Evolutionary conservation across 768 basidiomycete genomes (phyloP).

Genomic region (Boletellus emodensis): DNA sequence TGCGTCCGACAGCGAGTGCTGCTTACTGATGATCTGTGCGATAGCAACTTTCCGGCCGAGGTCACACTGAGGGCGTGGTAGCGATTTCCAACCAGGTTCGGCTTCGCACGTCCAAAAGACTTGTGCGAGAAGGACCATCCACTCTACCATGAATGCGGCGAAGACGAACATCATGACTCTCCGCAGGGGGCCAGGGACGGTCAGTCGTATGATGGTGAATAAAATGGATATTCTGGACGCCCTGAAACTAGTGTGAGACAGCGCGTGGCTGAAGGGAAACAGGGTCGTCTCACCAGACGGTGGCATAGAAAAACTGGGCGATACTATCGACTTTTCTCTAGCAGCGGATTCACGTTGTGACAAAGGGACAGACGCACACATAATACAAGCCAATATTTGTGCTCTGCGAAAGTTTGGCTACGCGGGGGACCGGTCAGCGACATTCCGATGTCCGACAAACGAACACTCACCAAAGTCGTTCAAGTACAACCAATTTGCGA

Average conservation of each 20-base stretch:
- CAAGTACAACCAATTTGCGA: slow-evolving; percentile 1
- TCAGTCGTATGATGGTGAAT: slow-evolving; percentile 3
- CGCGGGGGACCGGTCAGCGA: background rate
- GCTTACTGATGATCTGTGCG: slow-evolving; percentile 2
- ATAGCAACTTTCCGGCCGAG: background rate
- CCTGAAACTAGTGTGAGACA: background rate
- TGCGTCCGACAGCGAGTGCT: no score
- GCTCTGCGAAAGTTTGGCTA: background rate
- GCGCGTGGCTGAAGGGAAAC: background rate
- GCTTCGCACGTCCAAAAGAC: slow-evolving; percentile 5
- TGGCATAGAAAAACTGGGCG: slow-evolving; percentile 6
- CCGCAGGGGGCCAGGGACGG: background rate
- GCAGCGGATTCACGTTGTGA: background rate
- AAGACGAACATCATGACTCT: background rate
- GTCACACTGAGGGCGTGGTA: background rate
- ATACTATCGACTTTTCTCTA: background rate
- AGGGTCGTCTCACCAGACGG: background rate
- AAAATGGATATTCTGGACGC: slow-evolving; percentile 1
- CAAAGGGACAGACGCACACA: background rate
- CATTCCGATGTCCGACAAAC: background rate
- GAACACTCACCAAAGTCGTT: background rate
- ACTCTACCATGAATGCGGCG: background rate
- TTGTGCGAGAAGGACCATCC: slow-evolving; percentile 6
- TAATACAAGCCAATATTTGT: slow-evolving; percentile 1
- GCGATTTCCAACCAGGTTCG: slow-evolving; percentile 2